Conservation (phyloP, 2,329 filamentous ascomycete genomes). For the Hansfordia pulvinata region DNA sequence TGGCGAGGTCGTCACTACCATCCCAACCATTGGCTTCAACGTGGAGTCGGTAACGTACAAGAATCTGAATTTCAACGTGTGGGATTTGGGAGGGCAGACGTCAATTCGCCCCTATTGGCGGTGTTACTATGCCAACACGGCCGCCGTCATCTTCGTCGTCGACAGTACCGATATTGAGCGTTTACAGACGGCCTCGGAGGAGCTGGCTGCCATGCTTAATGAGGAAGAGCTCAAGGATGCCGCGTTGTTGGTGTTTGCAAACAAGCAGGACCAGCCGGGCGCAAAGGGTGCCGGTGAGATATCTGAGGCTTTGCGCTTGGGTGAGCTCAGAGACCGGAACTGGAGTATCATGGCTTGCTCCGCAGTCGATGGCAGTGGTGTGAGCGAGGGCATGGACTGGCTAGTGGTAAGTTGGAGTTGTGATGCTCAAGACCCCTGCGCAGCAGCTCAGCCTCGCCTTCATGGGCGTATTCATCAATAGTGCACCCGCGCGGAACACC, state of each 20-base stretch:
- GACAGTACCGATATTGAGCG: conserved; percentile 97
- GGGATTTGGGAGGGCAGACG: conserved; percentile 97
- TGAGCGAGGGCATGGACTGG: conserved; percentile 99
- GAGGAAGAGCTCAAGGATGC: conserved; percentile 95
- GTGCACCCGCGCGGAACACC: too few species aligned
- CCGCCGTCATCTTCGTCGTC: conserved; percentile 96
- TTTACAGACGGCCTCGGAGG: conserved; percentile 81
- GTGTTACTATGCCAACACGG: conserved; percentile 98
- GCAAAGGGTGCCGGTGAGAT: conserved; percentile 96
- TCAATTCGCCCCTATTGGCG: conserved; percentile 97
- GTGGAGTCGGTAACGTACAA: conserved; percentile 98
- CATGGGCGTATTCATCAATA: too few species aligned
- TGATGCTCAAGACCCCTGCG: too few species aligned
- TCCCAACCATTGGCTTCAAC: conserved; percentile 98
- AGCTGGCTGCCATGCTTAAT: conserved; percentile 87
- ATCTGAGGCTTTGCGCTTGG: conserved; percentile 79
- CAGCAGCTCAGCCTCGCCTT: too few species aligned
- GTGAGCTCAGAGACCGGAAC: conserved; percentile 87
- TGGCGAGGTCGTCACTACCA: conserved; percentile 96
- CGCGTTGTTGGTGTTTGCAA: conserved; percentile 86
- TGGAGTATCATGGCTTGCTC: conserved; percentile 99
- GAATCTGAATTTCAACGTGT: conserved; percentile 97
- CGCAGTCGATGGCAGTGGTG: conserved; percentile 86
- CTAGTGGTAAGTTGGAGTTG: conserved; percentile 70
- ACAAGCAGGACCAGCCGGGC: conserved; percentile 97